Conservation (phyloP, 2,329 filamentous ascomycete species). For the Fusarium sacchari region DNA sequence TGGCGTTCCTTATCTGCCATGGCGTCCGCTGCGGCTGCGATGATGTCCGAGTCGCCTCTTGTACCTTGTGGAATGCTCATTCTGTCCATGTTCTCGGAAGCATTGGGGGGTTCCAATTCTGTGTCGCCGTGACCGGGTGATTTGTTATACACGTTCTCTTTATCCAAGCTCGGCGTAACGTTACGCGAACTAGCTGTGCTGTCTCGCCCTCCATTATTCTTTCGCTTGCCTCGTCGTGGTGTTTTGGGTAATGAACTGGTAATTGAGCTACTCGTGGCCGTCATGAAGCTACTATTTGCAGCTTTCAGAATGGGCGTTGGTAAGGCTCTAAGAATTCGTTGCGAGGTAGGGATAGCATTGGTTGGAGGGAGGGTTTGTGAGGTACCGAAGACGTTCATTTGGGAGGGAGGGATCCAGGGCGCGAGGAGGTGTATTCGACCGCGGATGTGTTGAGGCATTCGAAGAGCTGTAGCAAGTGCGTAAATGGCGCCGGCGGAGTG, state of each 20-base stretch:
- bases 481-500: conserved; percentile 99
- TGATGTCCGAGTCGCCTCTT: conserved; percentile 41
- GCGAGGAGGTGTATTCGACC: conserved; percentile 94
- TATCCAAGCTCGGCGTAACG: conserved; percentile 54
- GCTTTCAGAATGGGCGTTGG: conserved; percentile 92
- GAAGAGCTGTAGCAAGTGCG: conserved; percentile 90
- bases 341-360: conserved; percentile 88
- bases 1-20: conserved; percentile 78
- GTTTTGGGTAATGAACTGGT: conserved; percentile 79
- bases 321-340: conserved; percentile 88
- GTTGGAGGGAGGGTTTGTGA: conserved; percentile 80
- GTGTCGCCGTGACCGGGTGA: conserved; percentile 38
- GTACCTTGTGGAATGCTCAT: conserved; percentile 49
- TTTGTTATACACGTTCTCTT: conserved; percentile 58
- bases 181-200: conserved; percentile 50
- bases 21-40: conserved; percentile 67
- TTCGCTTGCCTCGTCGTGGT: conserved; percentile 69
- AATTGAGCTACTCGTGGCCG: conserved; percentile 86
- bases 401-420: conserved; percentile 96
- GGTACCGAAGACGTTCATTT: conserved; percentile 81
- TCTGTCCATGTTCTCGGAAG: conserved; percentile 62
- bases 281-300: conserved; percentile 96
- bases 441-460: conserved; percentile 95
- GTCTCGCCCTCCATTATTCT: conserved; percentile 57
- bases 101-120: conserved; percentile 40